Base-by-base conservation (phyloP, 495 filamentous ascomycete genomes). In the Hypomontagnella submonticulosa region DNA sequence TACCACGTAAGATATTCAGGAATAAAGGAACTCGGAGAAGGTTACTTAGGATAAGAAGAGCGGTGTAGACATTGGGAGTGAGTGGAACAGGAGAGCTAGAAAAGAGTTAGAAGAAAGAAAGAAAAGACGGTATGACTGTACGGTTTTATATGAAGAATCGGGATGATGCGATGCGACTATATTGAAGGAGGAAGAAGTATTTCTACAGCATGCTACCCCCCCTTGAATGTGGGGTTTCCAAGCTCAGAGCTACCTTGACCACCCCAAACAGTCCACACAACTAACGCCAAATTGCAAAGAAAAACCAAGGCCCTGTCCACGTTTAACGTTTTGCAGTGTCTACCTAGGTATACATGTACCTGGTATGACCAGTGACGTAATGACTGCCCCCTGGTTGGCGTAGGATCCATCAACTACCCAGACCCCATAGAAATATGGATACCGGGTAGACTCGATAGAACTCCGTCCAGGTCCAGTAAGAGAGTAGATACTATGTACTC, bases 151-250 rank as follows among this genome's bases (percentile, higher is more conserved):
- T 33, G n/a, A 49, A 27, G 19, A 2, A 20, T 15, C 33, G n/a
- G 27, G 27, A 49, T 27, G 46, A 49, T 49, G 46, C 13, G 33
- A 49, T 53, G 38, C 15, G 51, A 55, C 18, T 7, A 12, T 19
- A 55, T 16, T 16, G 20, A 11, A 42, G 13, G 38, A 53, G 42
- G 40, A 50, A 18, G 36, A 38, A 4, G 36, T 11, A 32, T 18
- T 15, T n/a, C n/a, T n/a, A n/a, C n/a, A n/a, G n/a, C n/a, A n/a
- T n/a, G n/a, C n/a, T 6, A 34, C 34, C 27, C 27, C 19, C 47
- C 34, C 18, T 12, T 48, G 30, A 50, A 50, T 27, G 47, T 50
- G 47, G 47, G 47, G 47, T 36, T 34, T n/a, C 27, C 47, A 48
- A 2, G 20, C 30, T 48, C 20, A 20, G 44, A 48, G 44, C 44